A percentile compares a stretch with the other conserved stretches of the same genome.
Conservation (phyloP, 2,329 filamentous ascomycete species). For the Parascedosporium putredinis region DNA sequence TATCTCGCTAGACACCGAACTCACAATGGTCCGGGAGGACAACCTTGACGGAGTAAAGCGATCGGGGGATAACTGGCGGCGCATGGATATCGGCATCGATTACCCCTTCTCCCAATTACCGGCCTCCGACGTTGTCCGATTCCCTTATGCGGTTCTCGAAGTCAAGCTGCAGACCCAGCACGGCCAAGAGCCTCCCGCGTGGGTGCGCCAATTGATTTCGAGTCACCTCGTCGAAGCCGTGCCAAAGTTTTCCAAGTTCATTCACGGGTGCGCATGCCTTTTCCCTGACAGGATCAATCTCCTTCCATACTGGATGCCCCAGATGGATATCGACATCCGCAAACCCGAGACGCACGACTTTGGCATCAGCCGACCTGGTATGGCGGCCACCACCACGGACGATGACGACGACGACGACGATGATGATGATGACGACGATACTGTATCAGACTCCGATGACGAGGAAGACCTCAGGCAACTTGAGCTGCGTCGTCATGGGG, state of each 20-base stretch:
- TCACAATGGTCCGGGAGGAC: constrained; percentile 91
- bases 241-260: constrained; percentile 98
- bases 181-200: constrained; percentile 89
- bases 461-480: constrained; percentile 8
- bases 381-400: constrained; percentile 64
- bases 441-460: background rate
- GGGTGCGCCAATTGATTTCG: constrained; percentile 86
- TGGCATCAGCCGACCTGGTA: constrained; percentile 69
- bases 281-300: constrained; percentile 83
- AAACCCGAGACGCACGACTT: constrained; percentile 85
- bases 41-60: constrained; percentile 74
- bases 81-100: constrained; percentile 96
- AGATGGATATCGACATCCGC: constrained; percentile 96
- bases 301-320: constrained; percentile 93
- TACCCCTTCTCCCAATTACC: constrained; percentile 87
- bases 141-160: constrained; percentile 92
- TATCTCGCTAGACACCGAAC: constrained; percentile 91
- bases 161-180: constrained; percentile 96
- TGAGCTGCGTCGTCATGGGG: constrained; percentile 6
- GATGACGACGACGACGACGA: constrained; percentile 63
- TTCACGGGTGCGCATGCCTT: constrained; percentile 81
- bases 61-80: constrained; percentile 82
- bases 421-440: constrained; percentile 41
- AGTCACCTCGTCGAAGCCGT: constrained; percentile 98
- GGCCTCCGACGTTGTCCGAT: constrained; percentile 73